Evolutionary conservation across 2,329 filamentous ascomycete genomes (phyloP).

Genomic region (Parascedosporium putredinis): DNA sequence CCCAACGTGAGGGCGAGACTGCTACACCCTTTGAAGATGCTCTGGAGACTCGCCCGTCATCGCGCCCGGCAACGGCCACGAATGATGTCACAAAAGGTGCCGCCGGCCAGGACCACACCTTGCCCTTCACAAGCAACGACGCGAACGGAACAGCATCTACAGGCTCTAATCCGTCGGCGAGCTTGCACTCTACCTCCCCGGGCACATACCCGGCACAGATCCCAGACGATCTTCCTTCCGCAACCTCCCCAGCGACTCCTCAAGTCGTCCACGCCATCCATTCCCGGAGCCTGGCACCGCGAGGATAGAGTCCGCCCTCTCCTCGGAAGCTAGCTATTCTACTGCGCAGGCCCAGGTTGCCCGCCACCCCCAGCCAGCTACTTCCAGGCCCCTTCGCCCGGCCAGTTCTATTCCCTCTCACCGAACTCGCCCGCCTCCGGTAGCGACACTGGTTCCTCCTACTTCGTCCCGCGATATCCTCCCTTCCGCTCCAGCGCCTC

Average conservation of each 20-base stretch:
- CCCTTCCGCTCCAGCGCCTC: neutral
- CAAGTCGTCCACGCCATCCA: neutral
- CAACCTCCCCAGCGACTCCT: neutral
- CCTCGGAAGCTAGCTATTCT: neutral
- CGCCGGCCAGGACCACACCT: neutral
- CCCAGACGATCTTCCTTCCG: neutral
- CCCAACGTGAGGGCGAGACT: neutral
- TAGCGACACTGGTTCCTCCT: neutral
- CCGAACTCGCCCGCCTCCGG: neutral
- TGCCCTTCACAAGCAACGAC: constrained; percentile 1
- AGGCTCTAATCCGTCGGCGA: neutral
- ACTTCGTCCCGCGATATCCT: constrained; percentile 4
- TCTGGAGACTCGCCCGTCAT: neutral
- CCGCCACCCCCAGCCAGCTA: neutral
- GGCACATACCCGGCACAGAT: neutral
- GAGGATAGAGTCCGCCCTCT: neutral
- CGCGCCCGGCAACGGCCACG: neutral
- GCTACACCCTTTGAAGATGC: neutral
- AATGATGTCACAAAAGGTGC: neutral
- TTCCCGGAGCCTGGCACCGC: neutral
- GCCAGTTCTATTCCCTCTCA: neutral
- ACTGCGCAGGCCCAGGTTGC: neutral
- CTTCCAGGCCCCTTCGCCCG: neutral
- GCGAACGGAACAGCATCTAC: neutral
- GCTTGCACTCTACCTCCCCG: neutral